Conservation (phyloP, 2,329 filamentous ascomycete genomes). For the Byssothecium circinans region DNA sequence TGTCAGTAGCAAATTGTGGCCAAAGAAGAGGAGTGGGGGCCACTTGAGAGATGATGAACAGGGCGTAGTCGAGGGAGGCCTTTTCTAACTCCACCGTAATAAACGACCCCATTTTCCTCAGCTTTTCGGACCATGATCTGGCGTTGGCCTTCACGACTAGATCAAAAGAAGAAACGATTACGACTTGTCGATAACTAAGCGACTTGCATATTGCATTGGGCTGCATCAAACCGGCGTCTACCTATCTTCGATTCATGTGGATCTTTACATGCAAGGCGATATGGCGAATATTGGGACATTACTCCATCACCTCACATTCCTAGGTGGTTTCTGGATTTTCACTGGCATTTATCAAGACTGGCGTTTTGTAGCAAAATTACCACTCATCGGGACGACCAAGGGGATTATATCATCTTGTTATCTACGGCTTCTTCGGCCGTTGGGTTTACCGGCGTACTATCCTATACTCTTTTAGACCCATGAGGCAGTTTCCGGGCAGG, state of each 20-base stretch:
- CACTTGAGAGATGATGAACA: constrained; percentile 41
- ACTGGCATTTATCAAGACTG: constrained; percentile 17
- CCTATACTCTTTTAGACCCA: not conserved
- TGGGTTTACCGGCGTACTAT: not conserved
- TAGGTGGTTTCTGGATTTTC: constrained; percentile 26
- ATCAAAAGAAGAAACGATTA: constrained; percentile 33
- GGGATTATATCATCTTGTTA: constrained; percentile 7
- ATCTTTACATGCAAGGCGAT: constrained; percentile 36
- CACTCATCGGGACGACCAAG: not conserved
- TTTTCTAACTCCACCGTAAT: constrained; percentile 24
- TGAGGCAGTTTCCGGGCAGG: not conserved
- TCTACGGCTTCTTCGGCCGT: constrained; percentile 4
- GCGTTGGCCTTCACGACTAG: constrained; percentile 7
- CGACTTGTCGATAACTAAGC: constrained; percentile 35
- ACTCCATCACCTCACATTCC: constrained; percentile 18
- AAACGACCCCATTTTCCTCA: not conserved
- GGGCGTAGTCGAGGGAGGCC: constrained; percentile 39
- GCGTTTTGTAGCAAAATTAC: constrained; percentile 14
- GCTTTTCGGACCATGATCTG: not conserved
- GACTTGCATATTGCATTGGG: constrained; percentile 40
- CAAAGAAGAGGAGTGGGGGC: constrained; percentile 43
- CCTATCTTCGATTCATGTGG: constrained; percentile 11
- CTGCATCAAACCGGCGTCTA: constrained; percentile 38
- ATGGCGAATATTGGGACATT: constrained; percentile 24
- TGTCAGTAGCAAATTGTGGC: constrained; percentile 46